Evolutionary conservation across 331 rosid genomes (phyloP), one percentile per base, ranked within the genome.

Genomic region (Quercus lobata): DNA sequence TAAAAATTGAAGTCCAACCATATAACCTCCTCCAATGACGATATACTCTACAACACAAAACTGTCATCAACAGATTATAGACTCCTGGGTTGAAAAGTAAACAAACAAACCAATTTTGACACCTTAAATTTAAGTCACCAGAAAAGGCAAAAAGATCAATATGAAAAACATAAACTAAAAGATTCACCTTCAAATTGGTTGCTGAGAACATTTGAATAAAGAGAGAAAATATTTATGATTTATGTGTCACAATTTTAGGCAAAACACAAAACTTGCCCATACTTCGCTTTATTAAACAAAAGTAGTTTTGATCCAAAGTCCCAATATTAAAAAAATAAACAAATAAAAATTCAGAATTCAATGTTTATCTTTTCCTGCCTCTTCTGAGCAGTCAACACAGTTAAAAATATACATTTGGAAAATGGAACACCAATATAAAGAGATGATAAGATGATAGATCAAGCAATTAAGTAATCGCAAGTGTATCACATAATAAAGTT

Each of bases 11-110:
- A 68, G 11, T 61, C 57, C 70, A 22, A 25, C 52, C 58, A 44
- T 58, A 73, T 63, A 79, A 78, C 73, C 18, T 46, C 57, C 44
- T 70, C 71, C 5, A 76, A 53, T 15, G 18, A 44, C 56, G 58
- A 46, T 6, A 11, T 6, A 41, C 5, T 24, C 56, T 14, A 21
- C 10, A 71, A 71, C 57, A 49, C 27, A 32, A 32, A 16, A 32
- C 34, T 16, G 4, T 66, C 15, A 32, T 30, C 46, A 6, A 8
- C 46, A 6, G 18, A 65, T 5, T 65, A 2, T 0, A 65, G 46
- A 29, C 30, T 29, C 35, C 69, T 62, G 69, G 69, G 37, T 25
- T 25, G 69, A 15, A 62, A 62, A 15, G 15, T 25, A 62, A 62
- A 69, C 15, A 69, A 69, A 17, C 56, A n/a, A 1, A 54, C 8